A percentile compares a stretch with the other conserved stretches of the same genome.
Evolutionary conservation across 805 yeast genomes (phyloP).

Genomic region (Nakazawaea laoshanensis): DNA sequence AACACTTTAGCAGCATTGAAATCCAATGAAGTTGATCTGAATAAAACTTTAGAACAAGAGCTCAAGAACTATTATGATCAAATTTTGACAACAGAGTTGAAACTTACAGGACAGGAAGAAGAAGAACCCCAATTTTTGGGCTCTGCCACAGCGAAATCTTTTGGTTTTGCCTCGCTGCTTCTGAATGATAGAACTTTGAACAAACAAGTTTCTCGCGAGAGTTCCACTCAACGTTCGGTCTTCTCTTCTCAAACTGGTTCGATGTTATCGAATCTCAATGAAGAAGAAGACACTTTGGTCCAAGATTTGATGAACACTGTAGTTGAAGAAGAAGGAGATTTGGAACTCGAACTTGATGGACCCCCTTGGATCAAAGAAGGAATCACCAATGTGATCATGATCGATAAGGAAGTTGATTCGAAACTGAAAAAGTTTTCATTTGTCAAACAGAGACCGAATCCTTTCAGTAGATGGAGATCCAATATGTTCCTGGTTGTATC

Average conservation of each 20-base stretch:
- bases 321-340: conserved; percentile 40
- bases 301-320: no score
- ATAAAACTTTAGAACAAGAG: conserved; percentile 26
- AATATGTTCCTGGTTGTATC: conserved; percentile 60
- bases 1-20: conserved; percentile 42
- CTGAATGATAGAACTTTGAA: conserved; percentile 7
- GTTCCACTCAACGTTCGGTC: conserved; percentile 1
- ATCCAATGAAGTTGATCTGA: conserved; percentile 17
- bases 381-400: conserved; percentile 29
- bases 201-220: conserved; percentile 7
- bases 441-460: background rate
- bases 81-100: conserved; percentile 25
- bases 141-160: conserved; percentile 2
- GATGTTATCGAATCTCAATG: conserved; percentile 6
- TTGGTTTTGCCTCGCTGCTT: conserved; percentile 10
- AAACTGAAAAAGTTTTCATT: conserved; percentile 3
- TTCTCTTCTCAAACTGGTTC: conserved; percentile 4
- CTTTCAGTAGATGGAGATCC: conserved; percentile 22
- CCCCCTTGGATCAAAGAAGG: conserved; percentile 81
- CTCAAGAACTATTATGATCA: conserved; percentile 36
- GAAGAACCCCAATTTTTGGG: background rate
- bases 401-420: conserved; percentile 26
- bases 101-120: conserved; percentile 4
- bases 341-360: conserved; percentile 56
- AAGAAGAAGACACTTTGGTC: conserved; percentile 3